Conservation (phyloP, 23 red algal genomes). For the Gracilaria caudata region DNA sequence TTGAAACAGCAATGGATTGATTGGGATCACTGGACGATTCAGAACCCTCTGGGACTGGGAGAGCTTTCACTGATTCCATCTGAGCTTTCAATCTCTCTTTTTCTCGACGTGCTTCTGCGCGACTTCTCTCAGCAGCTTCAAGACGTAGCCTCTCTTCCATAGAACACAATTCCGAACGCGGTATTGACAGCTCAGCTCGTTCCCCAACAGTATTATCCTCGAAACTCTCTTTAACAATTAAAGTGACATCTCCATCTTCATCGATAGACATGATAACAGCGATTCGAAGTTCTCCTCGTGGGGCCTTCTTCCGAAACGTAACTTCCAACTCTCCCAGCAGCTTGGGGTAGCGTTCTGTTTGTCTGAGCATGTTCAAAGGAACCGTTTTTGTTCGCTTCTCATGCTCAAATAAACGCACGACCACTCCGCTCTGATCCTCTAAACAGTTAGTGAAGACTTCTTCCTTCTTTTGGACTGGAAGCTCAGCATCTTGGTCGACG, state of each 20-base stretch:
- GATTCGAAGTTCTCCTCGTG: conserved; percentile 54
- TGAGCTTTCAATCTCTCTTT: conserved; percentile 31
- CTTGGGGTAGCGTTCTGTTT: conserved; percentile 46
- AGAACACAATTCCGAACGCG: conserved; percentile 48
- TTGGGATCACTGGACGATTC: not conserved
- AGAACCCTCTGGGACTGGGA: not conserved
- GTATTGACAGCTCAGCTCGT: conserved; percentile 22
- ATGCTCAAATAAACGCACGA: conserved; percentile 59
- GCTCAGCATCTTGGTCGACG: conserved; percentile 42
- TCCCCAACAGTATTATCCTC: conserved; percentile 45
- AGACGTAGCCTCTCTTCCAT: conserved; percentile 43
- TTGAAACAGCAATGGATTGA: not conserved
- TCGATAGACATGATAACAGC: conserved; percentile 30
- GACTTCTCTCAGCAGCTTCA: conserved; percentile 51
- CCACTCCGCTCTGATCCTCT: conserved; percentile 60
- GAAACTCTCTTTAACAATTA: conserved; percentile 39
- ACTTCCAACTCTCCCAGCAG: conserved; percentile 56
- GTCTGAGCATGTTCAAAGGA: conserved; percentile 42
- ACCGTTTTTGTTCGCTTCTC: conserved; percentile 57
- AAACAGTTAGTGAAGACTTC: conserved; percentile 72
- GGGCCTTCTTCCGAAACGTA: not conserved
- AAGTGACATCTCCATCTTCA: conserved; percentile 60
- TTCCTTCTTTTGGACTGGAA: conserved; percentile 47
- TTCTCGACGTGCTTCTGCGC: conserved; percentile 25
- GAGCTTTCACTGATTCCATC: not conserved